Evolutionary conservation across 2,329 filamentous ascomycete species (phyloP).

Genomic region (Zelopaecilomyces penicillatus): DNA sequence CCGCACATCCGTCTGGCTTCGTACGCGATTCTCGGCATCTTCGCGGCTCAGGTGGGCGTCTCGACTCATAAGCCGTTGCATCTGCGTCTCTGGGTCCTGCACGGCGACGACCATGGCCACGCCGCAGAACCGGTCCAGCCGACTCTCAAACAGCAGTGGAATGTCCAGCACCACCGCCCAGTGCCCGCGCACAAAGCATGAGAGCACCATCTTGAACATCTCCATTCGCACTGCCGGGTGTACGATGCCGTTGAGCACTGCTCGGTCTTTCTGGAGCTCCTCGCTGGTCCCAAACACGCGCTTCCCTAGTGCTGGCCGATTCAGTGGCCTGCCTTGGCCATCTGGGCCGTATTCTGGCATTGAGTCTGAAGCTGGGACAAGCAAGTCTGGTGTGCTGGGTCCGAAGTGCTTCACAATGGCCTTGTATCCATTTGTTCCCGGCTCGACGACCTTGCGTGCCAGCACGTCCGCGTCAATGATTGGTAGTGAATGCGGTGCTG

Average conservation of each 20-base stretch:
- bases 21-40: conserved; percentile 79
- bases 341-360: conserved; percentile 45
- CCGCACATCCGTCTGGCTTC: conserved; percentile 77
- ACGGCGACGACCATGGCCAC: conserved; percentile 83
- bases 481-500: conserved; percentile 75
- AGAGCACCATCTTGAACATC: conserved; percentile 69
- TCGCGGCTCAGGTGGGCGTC: conserved; percentile 73
- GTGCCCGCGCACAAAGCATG: conserved; percentile 62
- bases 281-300: conserved; percentile 77
- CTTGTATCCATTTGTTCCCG: conserved; percentile 75
- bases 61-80: conserved; percentile 64
- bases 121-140: conserved; percentile 78
- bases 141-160: conserved; percentile 82
- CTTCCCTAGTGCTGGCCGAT: conserved; percentile 75
- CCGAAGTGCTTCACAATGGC: conserved; percentile 77
- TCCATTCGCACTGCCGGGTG: conserved; percentile 81
- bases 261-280: conserved; percentile 62
- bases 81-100: conserved; percentile 69
- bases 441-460: conserved; percentile 88
- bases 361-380: conserved; percentile 50
- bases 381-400: conserved; percentile 75
- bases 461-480: conserved; percentile 91
- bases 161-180: conserved; percentile 93
- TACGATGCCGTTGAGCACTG: conserved; percentile 78
- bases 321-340: conserved; percentile 65